These are phyloP conservation scores for Mortierella sp. DNA, from an alignment of 371 early-diverging fungal species.

Conservation along the genomic window DNA sequence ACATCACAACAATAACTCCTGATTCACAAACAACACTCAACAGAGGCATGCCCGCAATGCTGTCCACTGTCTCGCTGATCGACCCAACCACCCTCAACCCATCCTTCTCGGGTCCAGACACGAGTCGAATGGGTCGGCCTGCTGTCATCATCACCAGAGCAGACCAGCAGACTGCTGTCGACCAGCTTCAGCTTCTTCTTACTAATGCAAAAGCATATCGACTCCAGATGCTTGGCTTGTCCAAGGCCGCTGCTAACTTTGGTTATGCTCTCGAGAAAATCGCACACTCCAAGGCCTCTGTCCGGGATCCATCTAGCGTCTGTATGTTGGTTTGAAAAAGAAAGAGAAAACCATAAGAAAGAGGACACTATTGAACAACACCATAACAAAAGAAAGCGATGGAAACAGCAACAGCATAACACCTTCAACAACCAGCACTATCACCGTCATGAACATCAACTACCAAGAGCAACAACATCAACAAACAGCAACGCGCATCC, in stretches of 20 bases:
- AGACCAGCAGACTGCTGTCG: constrained; percentile 50
- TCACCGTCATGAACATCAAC: not conserved
- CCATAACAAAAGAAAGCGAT: too few relatives aligned
- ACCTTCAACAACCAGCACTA: too few relatives aligned
- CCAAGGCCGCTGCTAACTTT: constrained; percentile 66
- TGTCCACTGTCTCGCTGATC: constrained; percentile 55
- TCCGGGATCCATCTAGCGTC: constrained; percentile 50
- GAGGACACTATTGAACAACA: too few relatives aligned
- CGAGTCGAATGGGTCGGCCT: constrained; percentile 39
- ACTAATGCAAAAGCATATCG: constrained; percentile 64
- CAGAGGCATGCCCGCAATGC: constrained; percentile 33
- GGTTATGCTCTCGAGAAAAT: constrained; percentile 66
- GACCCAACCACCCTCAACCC: constrained; percentile 57
- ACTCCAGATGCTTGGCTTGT: constrained; percentile 63
- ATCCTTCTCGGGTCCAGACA: constrained; percentile 53
- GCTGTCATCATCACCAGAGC: constrained; percentile 48
- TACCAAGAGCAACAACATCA: not conserved
- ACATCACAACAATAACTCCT: not conserved
- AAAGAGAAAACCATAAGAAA: too few relatives aligned
- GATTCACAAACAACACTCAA: not conserved
- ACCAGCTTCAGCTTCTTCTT: constrained; percentile 51
- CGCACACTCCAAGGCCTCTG: constrained; percentile 63
- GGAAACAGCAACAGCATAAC: too few relatives aligned
- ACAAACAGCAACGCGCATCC: not conserved
- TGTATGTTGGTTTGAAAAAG: constrained; percentile 18